Conservation (phyloP, 2,329 filamentous ascomycete genomes). For the Aphanoascus verrucosus region DNA sequence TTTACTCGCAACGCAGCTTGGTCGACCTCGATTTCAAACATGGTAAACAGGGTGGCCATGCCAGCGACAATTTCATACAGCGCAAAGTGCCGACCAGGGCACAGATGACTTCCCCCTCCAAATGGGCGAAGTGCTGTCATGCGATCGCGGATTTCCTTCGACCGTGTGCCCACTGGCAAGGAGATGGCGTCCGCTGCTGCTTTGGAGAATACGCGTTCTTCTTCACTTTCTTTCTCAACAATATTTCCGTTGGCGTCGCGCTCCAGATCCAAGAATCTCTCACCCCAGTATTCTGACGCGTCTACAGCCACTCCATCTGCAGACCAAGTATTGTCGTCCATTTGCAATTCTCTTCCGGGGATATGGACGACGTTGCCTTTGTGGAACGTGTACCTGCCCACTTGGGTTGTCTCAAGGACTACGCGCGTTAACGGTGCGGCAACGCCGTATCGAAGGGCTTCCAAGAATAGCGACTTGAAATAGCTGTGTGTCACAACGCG, state of each 20-base stretch:
- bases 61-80: slow-evolving; percentile 9
- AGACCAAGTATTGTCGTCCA: slow-evolving; percentile 11
- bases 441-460: slow-evolving; percentile 11
- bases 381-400: slow-evolving; percentile 12
- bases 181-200: slow-evolving; percentile 10
- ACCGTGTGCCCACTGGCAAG: slow-evolving; percentile 5
- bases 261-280: slow-evolving; percentile 12
- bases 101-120: slow-evolving; percentile 11
- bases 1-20: slow-evolving; percentile 10
- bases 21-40: slow-evolving; percentile 15
- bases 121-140: slow-evolving; percentile 12
- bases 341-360: slow-evolving; percentile 12
- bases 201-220: not conserved
- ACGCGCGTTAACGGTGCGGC: slow-evolving; percentile 9
- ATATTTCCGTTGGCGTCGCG: not conserved
- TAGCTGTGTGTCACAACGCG: slow-evolving; percentile 7
- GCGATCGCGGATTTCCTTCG: slow-evolving; percentile 10
- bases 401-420: slow-evolving; percentile 10
- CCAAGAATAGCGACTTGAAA: slow-evolving; percentile 14
- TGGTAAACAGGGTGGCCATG: slow-evolving; percentile 9
- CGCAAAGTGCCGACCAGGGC: slow-evolving; percentile 14
- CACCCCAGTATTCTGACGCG: slow-evolving; percentile 8
- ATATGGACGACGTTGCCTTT: slow-evolving; percentile 11
- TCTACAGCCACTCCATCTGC: not conserved
- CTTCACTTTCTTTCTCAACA: not conserved